A percentile compares a stretch with the other conserved stretches of the same genome.
Conservation (phyloP, 2,329 filamentous ascomycete species). For the Diplodia mutila region DNA sequence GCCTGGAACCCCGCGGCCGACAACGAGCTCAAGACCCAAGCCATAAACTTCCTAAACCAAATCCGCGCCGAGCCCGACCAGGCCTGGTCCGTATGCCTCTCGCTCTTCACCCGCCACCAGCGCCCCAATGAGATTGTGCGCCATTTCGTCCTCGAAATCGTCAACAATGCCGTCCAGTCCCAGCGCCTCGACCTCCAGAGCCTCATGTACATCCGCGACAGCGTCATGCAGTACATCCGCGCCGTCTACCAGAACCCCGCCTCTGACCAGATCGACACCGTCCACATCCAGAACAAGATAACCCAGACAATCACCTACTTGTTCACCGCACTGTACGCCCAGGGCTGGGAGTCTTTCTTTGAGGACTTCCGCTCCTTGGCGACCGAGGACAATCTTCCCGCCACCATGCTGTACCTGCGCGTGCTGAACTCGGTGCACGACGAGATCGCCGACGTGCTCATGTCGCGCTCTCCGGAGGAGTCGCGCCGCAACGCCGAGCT, state of each 20-base stretch:
- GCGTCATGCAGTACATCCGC: constrained; percentile 78
- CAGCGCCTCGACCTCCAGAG: constrained; percentile 74
- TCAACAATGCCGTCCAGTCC: constrained; percentile 87
- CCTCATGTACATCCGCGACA: constrained; percentile 76
- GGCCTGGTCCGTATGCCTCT: constrained; percentile 87
- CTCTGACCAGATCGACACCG: constrained; percentile 66
- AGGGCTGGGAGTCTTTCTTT: constrained; percentile 87
- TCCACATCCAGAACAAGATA: constrained; percentile 91
- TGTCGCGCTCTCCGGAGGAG: constrained; percentile 76
- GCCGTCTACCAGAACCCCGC: constrained; percentile 65
- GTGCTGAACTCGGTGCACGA: constrained; percentile 90
- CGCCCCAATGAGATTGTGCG: constrained; percentile 81
- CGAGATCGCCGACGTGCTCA: constrained; percentile 91
- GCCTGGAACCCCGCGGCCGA: constrained; percentile 82
- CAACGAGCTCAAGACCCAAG: constrained; percentile 74
- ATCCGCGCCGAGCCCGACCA: constrained; percentile 79
- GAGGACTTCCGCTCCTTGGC: constrained; percentile 86
- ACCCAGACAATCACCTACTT: constrained; percentile 94
- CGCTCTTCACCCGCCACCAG: constrained; percentile 80
- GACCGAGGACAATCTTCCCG: constrained; percentile 71
- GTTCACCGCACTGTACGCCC: constrained; percentile 83
- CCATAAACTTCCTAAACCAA: constrained; percentile 77
- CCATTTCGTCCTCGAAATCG: constrained; percentile 85
- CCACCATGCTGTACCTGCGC: constrained; percentile 85
- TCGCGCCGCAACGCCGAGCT: constrained; percentile 84